Evolutionary conservation across 164 flowering plant genomes (phyloP), one percentile per base, ranked within the genome.

Genomic region (Vitis cinerea): DNA sequence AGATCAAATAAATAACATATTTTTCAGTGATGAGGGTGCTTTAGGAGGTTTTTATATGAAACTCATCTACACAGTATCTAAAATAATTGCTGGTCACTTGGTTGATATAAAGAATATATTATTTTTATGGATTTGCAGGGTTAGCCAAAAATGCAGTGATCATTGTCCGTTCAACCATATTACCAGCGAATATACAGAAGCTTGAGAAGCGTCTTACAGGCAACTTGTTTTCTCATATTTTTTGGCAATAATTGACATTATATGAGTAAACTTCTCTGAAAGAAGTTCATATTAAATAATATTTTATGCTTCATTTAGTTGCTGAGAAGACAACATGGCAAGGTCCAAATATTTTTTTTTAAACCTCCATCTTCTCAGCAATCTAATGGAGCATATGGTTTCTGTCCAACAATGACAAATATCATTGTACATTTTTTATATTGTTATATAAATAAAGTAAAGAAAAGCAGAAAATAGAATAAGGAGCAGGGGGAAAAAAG

Each of bases 121-220:
- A 60, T 19, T 5, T 70, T 66, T 59, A 15, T 29, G 59, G 51
- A 56, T 68, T 55, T 81, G 70, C 79, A 95, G 99, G 83, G 9
- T 71, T 93, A 75, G 71, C 65, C 7, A 83, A 76, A 73, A 89
- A 82, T 71, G 73, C 87, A 13, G 77, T 86, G 19, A 53, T 95
- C 65, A 77, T 93, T 61, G 78, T 93, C 52, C 88, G 75, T 8
- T 86, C 97, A 27, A 81, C 84, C 13, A 69, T 82, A 67, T 66
- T 76, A 54, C 83, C 85, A 62, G 62, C 72, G 37, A 59, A 82
- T 72, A 73, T 83, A 65, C 86, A 86, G 68, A 82, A 79, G 71
- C 77, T 91, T 67, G 90, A 87, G 79, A 88, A 86, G 71, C 72
- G 44, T 67, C 81, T 91, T 9, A 56, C 81, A 86, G 99, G 99